Evolutionary conservation across 345 rosid species (phyloP), one percentile per base, ranked within the genome.

Genomic region (Microcos paniculata): DNA sequence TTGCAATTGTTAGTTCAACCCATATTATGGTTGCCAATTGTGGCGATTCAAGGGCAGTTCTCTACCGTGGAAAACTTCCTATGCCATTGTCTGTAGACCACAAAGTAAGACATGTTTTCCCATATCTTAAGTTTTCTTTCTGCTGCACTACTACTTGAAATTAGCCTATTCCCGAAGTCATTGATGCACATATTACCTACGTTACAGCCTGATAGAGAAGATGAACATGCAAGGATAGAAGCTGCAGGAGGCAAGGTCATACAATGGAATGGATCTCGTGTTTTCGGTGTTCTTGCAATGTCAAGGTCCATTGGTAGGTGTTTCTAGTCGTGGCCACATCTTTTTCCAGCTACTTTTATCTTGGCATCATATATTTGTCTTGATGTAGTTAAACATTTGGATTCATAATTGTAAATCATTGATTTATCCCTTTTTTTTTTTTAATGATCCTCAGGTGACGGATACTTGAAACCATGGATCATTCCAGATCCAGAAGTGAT

Each of bases 231-330:
- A 51, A 88, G 97, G 70, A 94, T 94, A 24, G 98, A 92, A 74
- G 96, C 88, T 13, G 94, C 80, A 15, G 94, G 97, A 46, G 97
- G 96, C 53, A 88, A 84, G 80, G 90, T 91, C 70, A 87, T 90
- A 65, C 84, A 72, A n/a, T 93, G 98, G 98, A 86, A 91, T 9
- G 98, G 96, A 1, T 84, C 85, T 24, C 96, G 94, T 6, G 94
- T 93, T 62, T 84, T 85, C 5, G 93, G 97, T 48, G 93, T 90
- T 55, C 97, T 94, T 53, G 96, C 98, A n/a, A 92, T 92, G 92
- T 94, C 98, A 45, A 89, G 98, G 71, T 85, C 98, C 19, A 89
- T 94, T 2, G 97, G 97, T 90, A 80, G 28, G 67, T 57, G 53
- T 28, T 33, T 55, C 13, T 8, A 13, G 23, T 62, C 61, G 4